Conservation (phyloP, 768 basidiomycete species). For the Lactifluus piperatus region DNA sequence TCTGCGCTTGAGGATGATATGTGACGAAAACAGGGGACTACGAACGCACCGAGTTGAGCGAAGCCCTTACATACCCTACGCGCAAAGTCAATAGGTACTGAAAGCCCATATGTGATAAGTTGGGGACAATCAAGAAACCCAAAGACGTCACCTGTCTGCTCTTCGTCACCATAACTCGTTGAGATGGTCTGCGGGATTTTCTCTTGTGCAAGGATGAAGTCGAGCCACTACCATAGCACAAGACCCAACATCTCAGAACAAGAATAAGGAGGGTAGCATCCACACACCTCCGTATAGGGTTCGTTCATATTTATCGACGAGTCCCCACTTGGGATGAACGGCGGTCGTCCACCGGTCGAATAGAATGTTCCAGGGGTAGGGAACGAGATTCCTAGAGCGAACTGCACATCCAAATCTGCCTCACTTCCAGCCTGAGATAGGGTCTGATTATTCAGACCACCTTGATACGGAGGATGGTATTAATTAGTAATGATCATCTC, state of each 20-base stretch:
- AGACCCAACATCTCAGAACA: background rate
- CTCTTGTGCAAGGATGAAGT: conserved; percentile 40
- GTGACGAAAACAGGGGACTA: background rate
- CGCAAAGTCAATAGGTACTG: conserved; percentile 53
- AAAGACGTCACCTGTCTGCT: conserved; percentile 50
- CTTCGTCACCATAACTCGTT: conserved; percentile 66
- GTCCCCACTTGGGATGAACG: conserved; percentile 17
- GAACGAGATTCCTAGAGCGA: conserved; percentile 53
- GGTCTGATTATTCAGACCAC: conserved; percentile 52
- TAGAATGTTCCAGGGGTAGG: conserved; percentile 54
- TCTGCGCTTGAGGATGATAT: background rate
- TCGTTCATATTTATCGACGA: conserved; percentile 34
- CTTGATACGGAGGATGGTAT: conserved; percentile 20
- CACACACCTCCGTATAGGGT: conserved; percentile 37
- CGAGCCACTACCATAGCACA: conserved; percentile 44
- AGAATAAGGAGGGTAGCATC: background rate
- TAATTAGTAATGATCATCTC: background rate
- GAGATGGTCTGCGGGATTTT: conserved; percentile 52
- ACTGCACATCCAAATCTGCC: conserved; percentile 61
- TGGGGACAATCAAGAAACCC: conserved; percentile 37
- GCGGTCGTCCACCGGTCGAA: conserved; percentile 54
- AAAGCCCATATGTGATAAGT: background rate
- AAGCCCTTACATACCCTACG: conserved; percentile 49
- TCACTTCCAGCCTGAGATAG: conserved; percentile 47
- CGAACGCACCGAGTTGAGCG: conserved; percentile 46